Percentiles rank a stretch among this genome's conserved stretches.
Conservation (phyloP, 805 yeast species). For the Wickerhamiella spandovensis region DNA sequence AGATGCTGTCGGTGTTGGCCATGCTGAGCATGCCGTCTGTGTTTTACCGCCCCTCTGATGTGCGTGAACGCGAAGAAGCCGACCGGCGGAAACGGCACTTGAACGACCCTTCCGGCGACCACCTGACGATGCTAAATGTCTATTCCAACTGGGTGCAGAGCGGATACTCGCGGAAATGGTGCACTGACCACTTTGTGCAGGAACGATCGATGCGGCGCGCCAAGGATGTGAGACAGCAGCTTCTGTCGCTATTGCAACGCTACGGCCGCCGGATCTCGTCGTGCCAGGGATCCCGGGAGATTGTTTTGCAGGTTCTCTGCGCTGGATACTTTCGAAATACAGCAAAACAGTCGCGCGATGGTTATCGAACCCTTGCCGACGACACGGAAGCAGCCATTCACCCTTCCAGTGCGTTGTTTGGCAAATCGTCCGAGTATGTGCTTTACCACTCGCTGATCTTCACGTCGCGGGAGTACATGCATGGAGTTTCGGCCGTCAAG, state of each 20-base stretch:
- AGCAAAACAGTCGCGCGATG: constrained; percentile 51
- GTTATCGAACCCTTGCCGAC: constrained; percentile 27
- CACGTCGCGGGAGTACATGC: constrained; percentile 81
- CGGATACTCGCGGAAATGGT: constrained; percentile 66
- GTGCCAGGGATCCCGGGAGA: constrained; percentile 21
- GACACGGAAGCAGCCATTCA: constrained; percentile 52
- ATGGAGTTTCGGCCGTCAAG: constrained; percentile 54
- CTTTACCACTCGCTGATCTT: constrained; percentile 73
- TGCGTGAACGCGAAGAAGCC: constrained; percentile 40
- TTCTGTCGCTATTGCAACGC: constrained; percentile 35
- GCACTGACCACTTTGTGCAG: constrained; percentile 70
- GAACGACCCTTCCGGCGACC: constrained; percentile 54
- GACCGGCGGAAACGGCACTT: constrained; percentile 50
- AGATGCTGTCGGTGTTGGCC: constrained; percentile 60
- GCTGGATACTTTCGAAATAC: constrained; percentile 60
- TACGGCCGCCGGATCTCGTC: constrained; percentile 21
- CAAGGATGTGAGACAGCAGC: constrained; percentile 56
- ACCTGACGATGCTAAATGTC: constrained; percentile 56
- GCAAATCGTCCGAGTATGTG: constrained; percentile 51
- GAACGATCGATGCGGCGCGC: constrained; percentile 58
- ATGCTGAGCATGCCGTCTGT: constrained; percentile 72
- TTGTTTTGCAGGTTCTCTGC: constrained; percentile 41
- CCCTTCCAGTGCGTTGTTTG: constrained; percentile 68
- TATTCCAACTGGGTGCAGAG: constrained; percentile 65
- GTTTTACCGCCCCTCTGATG: constrained; percentile 58